Evolutionary conservation across 441 rosid species (phyloP).

Genomic region (Rhodomyrtus psidioides): DNA sequence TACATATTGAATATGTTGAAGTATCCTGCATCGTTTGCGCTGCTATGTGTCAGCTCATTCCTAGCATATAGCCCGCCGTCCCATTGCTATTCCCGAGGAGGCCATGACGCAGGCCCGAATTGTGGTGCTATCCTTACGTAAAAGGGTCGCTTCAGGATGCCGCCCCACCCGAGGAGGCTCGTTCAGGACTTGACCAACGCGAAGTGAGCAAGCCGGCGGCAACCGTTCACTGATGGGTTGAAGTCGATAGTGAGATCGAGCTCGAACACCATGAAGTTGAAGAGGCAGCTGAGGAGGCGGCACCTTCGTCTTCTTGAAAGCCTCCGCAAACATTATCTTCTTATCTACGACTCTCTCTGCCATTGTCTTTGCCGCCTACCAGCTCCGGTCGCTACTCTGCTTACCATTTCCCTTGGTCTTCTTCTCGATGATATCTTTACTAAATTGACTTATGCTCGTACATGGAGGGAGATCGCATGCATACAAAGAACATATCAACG

Average conservation of each 20-base stretch:
- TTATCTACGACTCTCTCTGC: background rate
- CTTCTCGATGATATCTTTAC: no score
- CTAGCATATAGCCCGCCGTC: constrained; percentile 63
- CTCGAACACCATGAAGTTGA: constrained; percentile 71
- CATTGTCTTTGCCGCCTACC: background rate
- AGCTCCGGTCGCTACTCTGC: background rate
- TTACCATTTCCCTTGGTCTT: background rate
- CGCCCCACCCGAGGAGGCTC: constrained; percentile 23
- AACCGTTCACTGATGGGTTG: constrained; percentile 57
- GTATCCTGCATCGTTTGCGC: constrained; percentile 37
- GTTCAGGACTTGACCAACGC: constrained; percentile 56
- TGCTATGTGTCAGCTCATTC: constrained; percentile 54
- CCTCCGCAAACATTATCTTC: constrained; percentile 36
- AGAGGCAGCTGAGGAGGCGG: constrained; percentile 47
- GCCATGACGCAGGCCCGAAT: constrained; percentile 81
- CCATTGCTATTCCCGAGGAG: constrained; percentile 87
- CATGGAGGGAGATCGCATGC: no score
- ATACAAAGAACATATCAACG: no score
- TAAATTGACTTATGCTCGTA: no score
- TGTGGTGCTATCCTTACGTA: constrained; percentile 71
- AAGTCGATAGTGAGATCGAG: constrained; percentile 55
- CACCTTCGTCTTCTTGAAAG: constrained; percentile 39
- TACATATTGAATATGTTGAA: background rate
- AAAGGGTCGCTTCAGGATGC: constrained; percentile 57
- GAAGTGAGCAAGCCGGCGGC: constrained; percentile 71